Evolutionary conservation across 2,329 filamentous ascomycete genomes (phyloP), one percentile per base, ranked within the genome.

Genomic region (Aspergillus chevalieri): DNA sequence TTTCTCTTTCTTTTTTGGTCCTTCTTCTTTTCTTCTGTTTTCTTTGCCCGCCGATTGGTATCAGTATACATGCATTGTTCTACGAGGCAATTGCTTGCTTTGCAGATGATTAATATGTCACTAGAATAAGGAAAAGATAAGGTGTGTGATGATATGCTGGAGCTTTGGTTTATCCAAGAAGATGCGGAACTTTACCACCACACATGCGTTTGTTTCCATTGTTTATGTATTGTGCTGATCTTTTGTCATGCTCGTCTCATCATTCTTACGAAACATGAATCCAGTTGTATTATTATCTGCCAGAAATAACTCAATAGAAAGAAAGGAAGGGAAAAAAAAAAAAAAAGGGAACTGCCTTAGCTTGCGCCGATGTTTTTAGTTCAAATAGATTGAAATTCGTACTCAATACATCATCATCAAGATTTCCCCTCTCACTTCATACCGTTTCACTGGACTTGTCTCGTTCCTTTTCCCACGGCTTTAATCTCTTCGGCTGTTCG

Each of bases 381-480:
- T 30, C 26, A 30, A 5, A 9, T 30, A 12, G 10, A 30, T 30
- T 30, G 10, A 4, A 30, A 30, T 30, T 28, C 10, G 26, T 30
- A 30, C 4, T 30, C 9, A 3, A 9, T 12, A 30, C 26, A 30
- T 30, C 26, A 28, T 28, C 4, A 30, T 30, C 26, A 30, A 30
- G 3, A 30, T 30, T 30, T 9, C 7, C 26, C 26, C 26, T 26
- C 24, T 30, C 26, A 10, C 26, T 30, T 30, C 26, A 12, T 12
- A 30, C 26, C 4, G 10, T 7, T 9, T 41, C 38, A 19, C 10
- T 22, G 9, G 14, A 2, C 6, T 26, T 17, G 9, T 26, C 26
- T 15, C 33, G 14, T 22, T 80, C 76, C 59, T 77, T 87, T 72
- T 95, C 91, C 91, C 91, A 96, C 1, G 91, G 91, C 69, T 86